These are phyloP conservation scores for Tephrocybe sp. DNA, from an alignment of 768 basidiomycete species.

Conservation along the genomic window DNA sequence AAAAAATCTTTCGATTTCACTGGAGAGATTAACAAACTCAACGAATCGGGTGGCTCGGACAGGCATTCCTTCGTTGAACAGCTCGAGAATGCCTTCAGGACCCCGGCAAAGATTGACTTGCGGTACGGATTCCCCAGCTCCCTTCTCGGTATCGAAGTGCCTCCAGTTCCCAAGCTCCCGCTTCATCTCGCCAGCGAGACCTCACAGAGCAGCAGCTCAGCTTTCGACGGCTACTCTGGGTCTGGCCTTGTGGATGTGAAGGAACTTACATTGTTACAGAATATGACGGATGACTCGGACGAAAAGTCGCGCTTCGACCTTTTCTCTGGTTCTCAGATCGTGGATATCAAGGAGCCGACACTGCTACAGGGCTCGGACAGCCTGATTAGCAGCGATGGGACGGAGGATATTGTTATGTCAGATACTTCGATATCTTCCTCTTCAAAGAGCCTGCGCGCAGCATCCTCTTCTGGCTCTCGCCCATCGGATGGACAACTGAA, in stretches of 20 bases:
- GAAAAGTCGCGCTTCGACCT: conserved; percentile 23
- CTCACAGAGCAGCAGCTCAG: conserved; percentile 14
- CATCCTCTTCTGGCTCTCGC: conserved; percentile 36
- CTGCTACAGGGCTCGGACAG: conserved; percentile 39
- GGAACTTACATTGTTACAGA: conserved; percentile 27
- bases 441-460: conserved; percentile 18
- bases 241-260: conserved; percentile 28
- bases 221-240: conserved; percentile 14
- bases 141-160: conserved; percentile 38
- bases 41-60: conserved; percentile 69
- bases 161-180: conserved; percentile 56
- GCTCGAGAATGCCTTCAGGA: conserved; percentile 77
- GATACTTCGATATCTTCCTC: conserved; percentile 7
- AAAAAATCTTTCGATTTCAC: conserved; percentile 87
- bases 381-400: conserved; percentile 33
- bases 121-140: conserved; percentile 42
- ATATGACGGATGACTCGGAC: conserved; percentile 12
- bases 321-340: conserved; percentile 27
- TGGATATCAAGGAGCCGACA: conserved; percentile 35
- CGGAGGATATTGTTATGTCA: conserved; percentile 18
- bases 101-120: conserved; percentile 69
- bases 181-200: conserved; percentile 14
- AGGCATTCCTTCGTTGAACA: conserved; percentile 80
- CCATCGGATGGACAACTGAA: conserved; percentile 70
- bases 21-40: conserved; percentile 68